A percentile compares a stretch with the other conserved stretches of the same genome.
Conservation (phyloP, 2,329 filamentous ascomycete genomes). For the Curvularia lunata region DNA sequence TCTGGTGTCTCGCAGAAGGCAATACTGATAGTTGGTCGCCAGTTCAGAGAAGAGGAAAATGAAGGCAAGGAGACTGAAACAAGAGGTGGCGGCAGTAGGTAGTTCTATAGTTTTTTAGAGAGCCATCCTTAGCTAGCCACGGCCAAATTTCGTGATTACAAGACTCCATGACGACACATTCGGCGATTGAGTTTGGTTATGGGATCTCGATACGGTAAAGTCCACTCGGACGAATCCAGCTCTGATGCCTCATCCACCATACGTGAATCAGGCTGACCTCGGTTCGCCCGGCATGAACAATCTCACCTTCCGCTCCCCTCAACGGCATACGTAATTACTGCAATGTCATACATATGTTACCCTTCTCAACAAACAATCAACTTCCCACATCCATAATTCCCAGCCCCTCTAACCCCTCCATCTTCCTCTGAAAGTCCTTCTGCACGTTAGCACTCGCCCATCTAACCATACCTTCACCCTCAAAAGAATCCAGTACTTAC, state of each 20-base stretch:
- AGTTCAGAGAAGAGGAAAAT: background rate
- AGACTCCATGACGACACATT: background rate
- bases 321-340: background rate
- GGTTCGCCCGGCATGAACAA: background rate
- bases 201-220: background rate
- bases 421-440: conserved; percentile 5
- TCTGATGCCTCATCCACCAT: no score
- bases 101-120: background rate
- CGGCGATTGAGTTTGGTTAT: background rate
- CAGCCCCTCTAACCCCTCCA: conserved; percentile 1
- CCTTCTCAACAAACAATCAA: background rate
- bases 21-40: background rate
- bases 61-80: no score
- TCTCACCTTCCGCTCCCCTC: background rate
- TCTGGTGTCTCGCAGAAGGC: background rate
- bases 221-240: background rate
- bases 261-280: background rate
- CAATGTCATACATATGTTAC: no score
- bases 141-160: background rate
- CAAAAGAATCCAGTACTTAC: background rate
- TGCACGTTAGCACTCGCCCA: background rate
- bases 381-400: conserved; percentile 2
- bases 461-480: no score
- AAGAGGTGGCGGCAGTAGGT: background rate
- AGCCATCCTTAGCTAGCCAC: background rate